A percentile compares a stretch with the other conserved stretches of the same genome.
Conservation (phyloP, 805 yeast species). For the Hanseniaspora guilliermondii region DNA sequence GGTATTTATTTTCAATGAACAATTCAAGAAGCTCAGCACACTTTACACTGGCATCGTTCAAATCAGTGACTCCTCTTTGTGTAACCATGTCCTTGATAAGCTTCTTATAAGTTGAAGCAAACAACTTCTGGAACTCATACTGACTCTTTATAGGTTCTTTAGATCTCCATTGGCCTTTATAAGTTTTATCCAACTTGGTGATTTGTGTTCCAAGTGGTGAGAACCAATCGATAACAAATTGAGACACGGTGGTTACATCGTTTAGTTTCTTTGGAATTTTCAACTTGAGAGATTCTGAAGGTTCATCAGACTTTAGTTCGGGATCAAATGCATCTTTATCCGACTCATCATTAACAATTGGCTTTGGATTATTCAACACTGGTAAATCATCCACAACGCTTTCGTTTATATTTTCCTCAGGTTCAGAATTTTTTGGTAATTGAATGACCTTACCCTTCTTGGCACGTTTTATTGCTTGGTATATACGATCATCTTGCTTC, state of each 20-base stretch:
- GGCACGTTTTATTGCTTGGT: not conserved
- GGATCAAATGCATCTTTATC: constrained; percentile 4
- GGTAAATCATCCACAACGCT: not conserved
- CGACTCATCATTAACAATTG: not conserved
- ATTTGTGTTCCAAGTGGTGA: not conserved
- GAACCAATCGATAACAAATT: constrained; percentile 10
- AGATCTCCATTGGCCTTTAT: constrained; percentile 3
- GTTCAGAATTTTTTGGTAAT: not conserved
- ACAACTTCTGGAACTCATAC: constrained; percentile 7
- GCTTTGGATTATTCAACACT: not conserved
- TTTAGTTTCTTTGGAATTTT: not conserved
- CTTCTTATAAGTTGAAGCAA: not conserved
- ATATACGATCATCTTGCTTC: not conserved
- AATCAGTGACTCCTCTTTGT: not conserved
- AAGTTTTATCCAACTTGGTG: constrained; percentile 3
- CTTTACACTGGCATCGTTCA: constrained; percentile 2
- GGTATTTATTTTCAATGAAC: not conserved
- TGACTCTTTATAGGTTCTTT: constrained; percentile 8
- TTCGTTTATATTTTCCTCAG: not conserved
- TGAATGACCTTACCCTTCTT: not conserved
- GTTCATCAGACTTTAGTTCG: not conserved
- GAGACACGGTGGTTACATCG: not conserved
- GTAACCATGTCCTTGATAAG: not conserved
- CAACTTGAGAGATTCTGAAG: not conserved
- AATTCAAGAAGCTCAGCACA: not conserved